These are phyloP conservation scores for Ceratobasidium sp. DNA, from an alignment of 1,284 basidiomycete species.

Conservation along the genomic window DNA sequence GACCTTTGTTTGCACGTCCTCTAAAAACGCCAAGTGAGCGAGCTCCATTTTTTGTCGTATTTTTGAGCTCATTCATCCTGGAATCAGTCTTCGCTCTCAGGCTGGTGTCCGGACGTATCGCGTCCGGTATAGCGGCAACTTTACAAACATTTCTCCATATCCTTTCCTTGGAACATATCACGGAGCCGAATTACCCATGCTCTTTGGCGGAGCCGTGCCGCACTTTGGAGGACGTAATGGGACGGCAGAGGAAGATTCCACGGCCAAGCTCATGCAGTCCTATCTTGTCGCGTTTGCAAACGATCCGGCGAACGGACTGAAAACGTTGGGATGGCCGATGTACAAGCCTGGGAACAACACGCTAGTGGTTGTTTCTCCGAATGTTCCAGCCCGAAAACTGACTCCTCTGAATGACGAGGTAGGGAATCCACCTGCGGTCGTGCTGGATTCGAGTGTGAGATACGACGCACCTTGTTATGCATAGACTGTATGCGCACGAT, in stretches of 20 bases:
- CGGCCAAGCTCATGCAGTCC: not conserved
- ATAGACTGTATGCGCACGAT: not conserved
- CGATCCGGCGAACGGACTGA: not conserved
- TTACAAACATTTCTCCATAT: not conserved
- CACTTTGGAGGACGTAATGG: slow-evolving; percentile 9
- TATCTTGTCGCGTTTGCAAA: slow-evolving; percentile 11
- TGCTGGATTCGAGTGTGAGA: slow-evolving; percentile 4
- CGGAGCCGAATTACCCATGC: not conserved
- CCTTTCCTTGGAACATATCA: slow-evolving; percentile 10
- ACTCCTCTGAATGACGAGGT: not conserved
- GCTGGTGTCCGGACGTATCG: not conserved
- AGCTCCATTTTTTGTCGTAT: not conserved
- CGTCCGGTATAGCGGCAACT: not conserved
- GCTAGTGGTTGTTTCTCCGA: not conserved
- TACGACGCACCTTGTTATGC: not conserved
- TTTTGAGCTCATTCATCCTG: not conserved
- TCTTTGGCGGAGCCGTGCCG: not conserved
- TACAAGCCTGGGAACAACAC: slow-evolving; percentile 26
- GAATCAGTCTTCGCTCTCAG: not conserved
- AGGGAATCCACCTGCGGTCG: not conserved
- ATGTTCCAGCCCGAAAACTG: not conserved
- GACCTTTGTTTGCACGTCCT: not conserved
- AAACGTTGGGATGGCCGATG: slow-evolving; percentile 2
- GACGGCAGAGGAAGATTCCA: not conserved
- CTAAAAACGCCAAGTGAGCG: slow-evolving; percentile 18